Base-by-base conservation (phyloP, 148 eudicot genomes). In the Vaccinium macrocarpon region DNA sequence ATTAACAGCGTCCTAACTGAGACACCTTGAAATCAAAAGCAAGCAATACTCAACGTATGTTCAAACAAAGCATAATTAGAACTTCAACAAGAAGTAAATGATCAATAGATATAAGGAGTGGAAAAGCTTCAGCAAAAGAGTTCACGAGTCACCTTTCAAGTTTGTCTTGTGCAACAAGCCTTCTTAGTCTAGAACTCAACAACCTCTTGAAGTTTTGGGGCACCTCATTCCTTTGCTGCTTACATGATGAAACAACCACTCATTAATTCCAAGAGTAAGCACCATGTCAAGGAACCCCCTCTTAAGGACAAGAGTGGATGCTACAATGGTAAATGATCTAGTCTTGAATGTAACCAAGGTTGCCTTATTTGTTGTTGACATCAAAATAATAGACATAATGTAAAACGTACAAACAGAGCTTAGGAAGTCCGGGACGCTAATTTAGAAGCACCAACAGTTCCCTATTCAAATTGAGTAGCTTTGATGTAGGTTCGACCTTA, bases 101-200 rank as follows among this genome's bases (percentile, higher is more conserved):
- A 29, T 25, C 6, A 27, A 35, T 29, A 15, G 70, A 70, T n/a
- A n/a, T 1, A 81, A 23, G 35, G 7, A 51, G 77, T 9, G 14
- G 53, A 50, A 18, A 82, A n/a, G n/a, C n/a, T n/a, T n/a, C n/a
- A n/a, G n/a, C n/a, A n/a, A n/a, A n/a, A n/a, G n/a, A n/a, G n/a
- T n/a, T n/a, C n/a, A n/a, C n/a, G n/a, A n/a, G 10, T 82, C 82
- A 96, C 98, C 94, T 96, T 82, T 94, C 95, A 83, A 94, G 93
- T 87, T 90, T 93, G 25, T 91, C 97, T 77, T 90, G 93, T 48
- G 61, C 84, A 85, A 90, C 91, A 81, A 93, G 98, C 91, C 94
- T 92, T 82, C 98, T 91, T 85, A 94, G 86, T 86, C 91, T 93
- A 76, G 91, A 84, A 88, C 91, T 91, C 87, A 96, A 73, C 78